phyloP scores from a whole-genome alignment of 2,329 filamentous ascomycete genomes.

The Botrytis aclada region DNA sequence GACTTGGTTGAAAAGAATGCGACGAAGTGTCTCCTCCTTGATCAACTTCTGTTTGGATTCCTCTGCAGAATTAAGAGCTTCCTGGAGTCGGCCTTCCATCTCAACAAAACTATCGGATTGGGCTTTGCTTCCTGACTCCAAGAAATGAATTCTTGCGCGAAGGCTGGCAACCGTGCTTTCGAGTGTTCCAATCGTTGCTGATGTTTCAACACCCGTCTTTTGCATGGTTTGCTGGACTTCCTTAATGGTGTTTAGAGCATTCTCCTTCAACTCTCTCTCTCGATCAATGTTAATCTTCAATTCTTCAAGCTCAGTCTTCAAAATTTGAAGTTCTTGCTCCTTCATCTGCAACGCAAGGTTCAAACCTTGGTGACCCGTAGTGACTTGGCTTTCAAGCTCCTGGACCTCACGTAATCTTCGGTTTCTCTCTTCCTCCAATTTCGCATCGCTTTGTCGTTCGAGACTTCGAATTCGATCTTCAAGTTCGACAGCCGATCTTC shows the following conservation, averaged over 20 bases:
- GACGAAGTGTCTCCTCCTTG: slow-evolving; percentile 83
- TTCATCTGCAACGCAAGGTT: slow-evolving; percentile 40
- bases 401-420: slow-evolving; percentile 60
- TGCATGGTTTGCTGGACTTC: slow-evolving; percentile 41
- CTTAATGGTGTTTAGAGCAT: slow-evolving; percentile 48
- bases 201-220: slow-evolving; percentile 55
- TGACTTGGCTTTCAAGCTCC: slow-evolving; percentile 55
- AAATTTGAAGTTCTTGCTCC: slow-evolving; percentile 52
- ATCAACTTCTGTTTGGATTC: slow-evolving; percentile 77
- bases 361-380: slow-evolving; percentile 44
- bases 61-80: slow-evolving; percentile 68
- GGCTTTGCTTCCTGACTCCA: slow-evolving; percentile 85
- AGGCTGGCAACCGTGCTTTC: slow-evolving; percentile 74
- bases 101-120: slow-evolving; percentile 82
- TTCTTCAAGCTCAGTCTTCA: slow-evolving; percentile 46
- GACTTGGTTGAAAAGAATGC: slow-evolving; percentile 95
- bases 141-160: slow-evolving; percentile 78
- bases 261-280: slow-evolving; percentile 52
- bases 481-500: slow-evolving; percentile 52
- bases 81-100: slow-evolving; percentile 76
- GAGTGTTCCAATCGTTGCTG: slow-evolving; percentile 61
- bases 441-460: slow-evolving; percentile 39
- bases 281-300: slow-evolving; percentile 53
- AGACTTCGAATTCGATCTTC: slow-evolving; percentile 36
- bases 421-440: slow-evolving; percentile 63